Evolutionary conservation across 805 yeast genomes (phyloP).

Genomic region (Nakazawaea ishiwadae): DNA sequence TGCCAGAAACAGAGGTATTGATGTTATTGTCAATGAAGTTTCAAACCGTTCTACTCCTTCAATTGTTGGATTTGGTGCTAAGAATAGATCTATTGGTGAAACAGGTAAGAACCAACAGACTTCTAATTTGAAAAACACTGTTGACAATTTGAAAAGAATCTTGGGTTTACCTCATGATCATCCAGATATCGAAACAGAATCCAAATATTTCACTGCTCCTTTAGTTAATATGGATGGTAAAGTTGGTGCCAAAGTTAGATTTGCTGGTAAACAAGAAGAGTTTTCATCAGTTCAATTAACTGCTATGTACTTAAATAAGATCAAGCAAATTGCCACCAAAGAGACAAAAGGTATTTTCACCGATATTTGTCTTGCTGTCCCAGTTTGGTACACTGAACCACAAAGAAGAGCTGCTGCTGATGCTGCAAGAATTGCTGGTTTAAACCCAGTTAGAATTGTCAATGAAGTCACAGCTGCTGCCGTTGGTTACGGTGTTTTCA

Average conservation of each 20-base stretch:
- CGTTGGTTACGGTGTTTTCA: conserved; percentile 98
- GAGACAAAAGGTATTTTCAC: conserved; percentile 80
- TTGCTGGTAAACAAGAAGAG: conserved; percentile 68
- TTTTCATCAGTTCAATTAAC: conserved; percentile 87
- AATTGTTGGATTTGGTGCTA: conserved; percentile 82
- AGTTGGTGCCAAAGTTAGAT: conserved; percentile 83
- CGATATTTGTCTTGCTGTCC: conserved; percentile 93
- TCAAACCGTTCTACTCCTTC: conserved; percentile 95
- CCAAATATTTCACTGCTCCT: conserved; percentile 67
- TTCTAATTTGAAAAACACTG: conserved; percentile 94
- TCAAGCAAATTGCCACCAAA: conserved; percentile 70
- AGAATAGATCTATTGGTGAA: conserved; percentile 93
- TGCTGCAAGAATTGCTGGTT: conserved; percentile 92
- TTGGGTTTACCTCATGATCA: conserved; percentile 73
- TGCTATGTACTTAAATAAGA: conserved; percentile 92
- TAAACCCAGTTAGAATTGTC: conserved; percentile 97
- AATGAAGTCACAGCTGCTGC: conserved; percentile 99
- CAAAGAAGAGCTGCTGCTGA: conserved; percentile 96
- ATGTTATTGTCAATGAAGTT: conserved; percentile 96
- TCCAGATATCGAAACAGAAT: conserved; percentile 74
- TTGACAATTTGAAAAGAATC: conserved; percentile 89
- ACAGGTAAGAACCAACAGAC: conserved; percentile 94
- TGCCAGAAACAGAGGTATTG: conserved; percentile 98
- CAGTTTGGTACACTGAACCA: conserved; percentile 94
- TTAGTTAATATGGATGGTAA: conserved; percentile 69